Evolutionary conservation across 2,329 filamentous ascomycete genomes (phyloP), one percentile per base, ranked within the genome.

Genomic region (Fusarium sp.): DNA sequence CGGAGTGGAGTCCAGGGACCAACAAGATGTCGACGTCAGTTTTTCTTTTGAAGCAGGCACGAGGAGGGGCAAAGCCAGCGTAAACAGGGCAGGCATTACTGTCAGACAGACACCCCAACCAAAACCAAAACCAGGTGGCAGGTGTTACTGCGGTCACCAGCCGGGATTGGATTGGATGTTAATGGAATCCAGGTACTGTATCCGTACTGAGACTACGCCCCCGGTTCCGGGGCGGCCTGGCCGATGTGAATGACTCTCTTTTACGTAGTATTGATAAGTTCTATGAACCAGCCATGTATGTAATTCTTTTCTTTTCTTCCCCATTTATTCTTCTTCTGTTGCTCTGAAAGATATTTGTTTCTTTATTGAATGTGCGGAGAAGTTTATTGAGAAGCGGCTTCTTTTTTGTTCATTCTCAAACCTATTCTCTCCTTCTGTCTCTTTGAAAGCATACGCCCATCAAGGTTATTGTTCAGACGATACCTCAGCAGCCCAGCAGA

Each of bases 1-100:
- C 32, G 27, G 6, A 32, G 42, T 49, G 61, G 72, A 7, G 76
- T 77, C 30, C 67, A 61, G 55, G 57, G 65, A 69, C 65, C 53
- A 69, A 49, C 49, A 29, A 27, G 30, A 56, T n/a, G 32, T 44
- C 69, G 51, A 71, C 51, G 69, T 71, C 69, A 71, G 65, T 49
- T 47, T 58, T 57, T 57, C 10, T 49, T 24, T 37, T 27, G n/a
- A 29, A 47, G 46, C 22, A 53, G 52, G 56, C 47, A 70, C 56
- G 45, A 67, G 40, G 62, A 57, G 61, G 62, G 53, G 55, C 54
- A 55, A 48, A 53, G 44, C 42, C 52, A 48, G 57, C 41, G 55
- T 32, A 61, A 48, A 66, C 48, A 67, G 46, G 67, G 67, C 49
- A 55, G 49, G 47, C 46, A 44, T 18, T 27, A 46, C 45, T 41